Conservation (phyloP, 768 basidiomycete genomes). For the Coprinopsis marcescibilis region DNA sequence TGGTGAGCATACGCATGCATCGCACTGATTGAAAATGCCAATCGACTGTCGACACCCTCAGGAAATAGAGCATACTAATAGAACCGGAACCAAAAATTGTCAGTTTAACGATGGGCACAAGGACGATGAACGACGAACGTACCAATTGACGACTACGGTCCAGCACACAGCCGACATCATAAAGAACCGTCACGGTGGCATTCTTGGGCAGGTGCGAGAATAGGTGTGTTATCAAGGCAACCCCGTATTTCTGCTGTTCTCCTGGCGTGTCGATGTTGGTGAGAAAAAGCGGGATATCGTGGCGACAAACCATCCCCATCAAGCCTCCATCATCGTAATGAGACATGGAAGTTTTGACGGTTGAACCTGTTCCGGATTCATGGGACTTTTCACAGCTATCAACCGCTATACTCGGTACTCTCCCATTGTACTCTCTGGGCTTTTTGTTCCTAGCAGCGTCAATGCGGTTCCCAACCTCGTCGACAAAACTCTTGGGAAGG, state of each 20-base stretch:
- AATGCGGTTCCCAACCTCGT: background rate
- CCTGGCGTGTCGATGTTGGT: slow-evolving; percentile 33
- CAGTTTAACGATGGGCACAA: too few species aligned
- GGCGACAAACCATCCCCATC: slow-evolving; percentile 31
- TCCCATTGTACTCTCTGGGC: background rate
- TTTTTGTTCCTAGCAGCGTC: background rate
- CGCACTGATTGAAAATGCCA: slow-evolving; percentile 26
- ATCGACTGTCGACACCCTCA: slow-evolving; percentile 10
- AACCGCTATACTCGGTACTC: background rate
- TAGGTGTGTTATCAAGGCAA: slow-evolving; percentile 26
- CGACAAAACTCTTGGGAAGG: background rate
- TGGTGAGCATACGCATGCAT: slow-evolving; percentile 37
- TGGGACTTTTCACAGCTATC: background rate
- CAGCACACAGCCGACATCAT: slow-evolving; percentile 31
- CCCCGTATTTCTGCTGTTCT: slow-evolving; percentile 13
- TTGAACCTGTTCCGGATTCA: background rate
- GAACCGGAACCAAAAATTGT: background rate
- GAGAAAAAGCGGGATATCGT: slow-evolving; percentile 27
- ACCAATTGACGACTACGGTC: slow-evolving; percentile 25
- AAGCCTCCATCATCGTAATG: slow-evolving; percentile 27
- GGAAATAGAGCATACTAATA: slow-evolving; percentile 24
- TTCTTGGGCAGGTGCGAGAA: slow-evolving; percentile 19
- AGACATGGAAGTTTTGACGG: background rate
- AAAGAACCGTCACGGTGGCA: slow-evolving; percentile 22
- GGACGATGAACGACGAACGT: slow-evolving; percentile 6